Evolutionary conservation across 2,329 filamentous ascomycete genomes (phyloP), one percentile per base, ranked within the genome.

Genomic region (Clarireedia monteithiana): DNA sequence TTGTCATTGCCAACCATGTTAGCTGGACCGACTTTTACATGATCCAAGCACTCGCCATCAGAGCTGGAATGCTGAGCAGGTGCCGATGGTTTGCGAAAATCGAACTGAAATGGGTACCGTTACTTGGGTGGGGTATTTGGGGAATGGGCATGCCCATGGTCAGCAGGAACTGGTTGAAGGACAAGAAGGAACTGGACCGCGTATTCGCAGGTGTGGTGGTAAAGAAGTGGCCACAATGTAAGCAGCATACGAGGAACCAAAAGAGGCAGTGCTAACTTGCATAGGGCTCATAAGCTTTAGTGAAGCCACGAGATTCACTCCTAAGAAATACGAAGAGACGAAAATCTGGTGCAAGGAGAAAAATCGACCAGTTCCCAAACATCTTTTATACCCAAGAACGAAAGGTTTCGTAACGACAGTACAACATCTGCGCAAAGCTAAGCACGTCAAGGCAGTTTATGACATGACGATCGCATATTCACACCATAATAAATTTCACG

Each of bases 71-170:
- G 83, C 74, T 85, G 6, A 73, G 77, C n/a, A 73, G 79, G 50
- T 83, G 79, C 64, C 76, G 80, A 27, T 85, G 81, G 73, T 84
- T 85, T 66, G 78, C 81, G 55, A 85, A 84, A 69, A 74, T 76
- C 57, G 75, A 83, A 66, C 72, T 85, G 57, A 75, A 75, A 58
- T 74, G 75, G 69, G 77, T 85, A 12, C 82, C 81, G 4, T 79
- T 85, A 58, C 72, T 84, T 6, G 81, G 82, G 17, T 84, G 81
- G 82, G 82, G 80, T 2, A 71, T 85, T 36, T 83, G 80, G 81
- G 81, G 77, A 3, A 82, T 84, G 74, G 80, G 81, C 2, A 83
- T 85, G 79, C 82, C 81, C 6, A 73, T 85, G 69, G 80, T 84
- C 23, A 82, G 75, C 63, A 72, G 82, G 52, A 77, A 79, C 53